Evolutionary conservation across 1,284 basidiomycete species (phyloP).

Genomic region (Trichosporon inkin): DNA sequence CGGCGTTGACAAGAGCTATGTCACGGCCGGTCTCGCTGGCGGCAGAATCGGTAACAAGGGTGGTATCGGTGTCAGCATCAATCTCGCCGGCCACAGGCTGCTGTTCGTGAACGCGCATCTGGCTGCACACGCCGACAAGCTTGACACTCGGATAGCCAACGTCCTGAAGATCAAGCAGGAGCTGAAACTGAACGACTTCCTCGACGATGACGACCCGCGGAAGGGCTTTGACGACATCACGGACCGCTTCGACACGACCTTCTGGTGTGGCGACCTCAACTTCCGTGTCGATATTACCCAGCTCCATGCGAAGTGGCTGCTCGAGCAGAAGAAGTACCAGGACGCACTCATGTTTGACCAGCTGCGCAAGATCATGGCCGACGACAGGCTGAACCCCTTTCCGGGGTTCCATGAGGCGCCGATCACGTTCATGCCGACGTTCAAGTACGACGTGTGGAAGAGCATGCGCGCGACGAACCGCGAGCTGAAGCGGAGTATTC

Average conservation of each 20-base stretch:
- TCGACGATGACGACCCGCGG: constrained; percentile 45
- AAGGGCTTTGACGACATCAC: constrained; percentile 47
- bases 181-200: constrained; percentile 54
- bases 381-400: constrained; percentile 37
- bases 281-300: constrained; percentile 55
- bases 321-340: constrained; percentile 52
- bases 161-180: constrained; percentile 55
- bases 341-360: constrained; percentile 57
- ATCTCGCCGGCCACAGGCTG: constrained; percentile 54
- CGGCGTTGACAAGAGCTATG: constrained; percentile 53
- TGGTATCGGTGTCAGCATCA: constrained; percentile 54
- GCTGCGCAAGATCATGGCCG: constrained; percentile 52
- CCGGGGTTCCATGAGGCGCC: constrained; percentile 53
- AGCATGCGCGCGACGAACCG: constrained; percentile 49
- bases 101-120: constrained; percentile 59
- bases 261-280: constrained; percentile 56
- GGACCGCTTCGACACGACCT: constrained; percentile 55
- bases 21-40: constrained; percentile 56
- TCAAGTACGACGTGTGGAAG: constrained; percentile 54
- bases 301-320: constrained; percentile 57
- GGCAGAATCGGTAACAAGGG: constrained; percentile 57
- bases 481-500: constrained; percentile 32
- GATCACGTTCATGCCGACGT: constrained; percentile 54
- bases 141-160: constrained; percentile 47
- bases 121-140: constrained; percentile 52